These are phyloP conservation scores for Fibroporia radiculosa DNA, from an alignment of 768 basidiomycete species.

Conservation along the genomic window DNA sequence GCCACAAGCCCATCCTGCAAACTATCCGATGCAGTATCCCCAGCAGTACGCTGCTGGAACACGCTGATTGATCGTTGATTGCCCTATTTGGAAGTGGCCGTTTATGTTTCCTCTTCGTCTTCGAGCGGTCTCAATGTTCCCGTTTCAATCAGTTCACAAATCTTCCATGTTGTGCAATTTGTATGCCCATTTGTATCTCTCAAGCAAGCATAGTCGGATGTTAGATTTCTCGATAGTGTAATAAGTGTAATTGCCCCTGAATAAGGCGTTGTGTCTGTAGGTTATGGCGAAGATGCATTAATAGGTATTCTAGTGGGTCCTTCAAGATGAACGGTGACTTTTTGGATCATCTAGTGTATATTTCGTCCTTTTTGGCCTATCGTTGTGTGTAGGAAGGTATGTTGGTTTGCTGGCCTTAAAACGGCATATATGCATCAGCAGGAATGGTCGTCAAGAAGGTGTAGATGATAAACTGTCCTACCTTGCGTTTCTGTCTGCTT, in stretches of 20 bases:
- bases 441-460: not conserved
- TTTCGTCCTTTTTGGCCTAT: not conserved
- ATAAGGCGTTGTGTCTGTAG: too few species aligned
- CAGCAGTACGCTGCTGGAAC: conserved; percentile 3
- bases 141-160: not conserved
- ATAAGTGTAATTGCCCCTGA: not conserved
- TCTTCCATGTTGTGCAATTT: not conserved
- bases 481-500: conserved; percentile 15
- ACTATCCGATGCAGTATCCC: conserved; percentile 10
- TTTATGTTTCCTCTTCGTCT: not conserved
- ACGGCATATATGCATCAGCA: not conserved
- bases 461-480: too few species aligned
- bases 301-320: too few species aligned
- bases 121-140: not conserved
- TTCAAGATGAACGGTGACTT: too few species aligned
- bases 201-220: not conserved
- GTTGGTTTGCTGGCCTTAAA: not conserved
- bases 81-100: not conserved
- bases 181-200: not conserved
- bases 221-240: conserved; percentile 2
- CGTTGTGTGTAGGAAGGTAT: not conserved
- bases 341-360: not conserved
- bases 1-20: conserved; percentile 16
- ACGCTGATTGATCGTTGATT: not conserved
- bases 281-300: too few species aligned